These are phyloP conservation scores for Flaveria floridana DNA, from an alignment of 140 eudicot genomes.

Conservation along the genomic window DNA sequence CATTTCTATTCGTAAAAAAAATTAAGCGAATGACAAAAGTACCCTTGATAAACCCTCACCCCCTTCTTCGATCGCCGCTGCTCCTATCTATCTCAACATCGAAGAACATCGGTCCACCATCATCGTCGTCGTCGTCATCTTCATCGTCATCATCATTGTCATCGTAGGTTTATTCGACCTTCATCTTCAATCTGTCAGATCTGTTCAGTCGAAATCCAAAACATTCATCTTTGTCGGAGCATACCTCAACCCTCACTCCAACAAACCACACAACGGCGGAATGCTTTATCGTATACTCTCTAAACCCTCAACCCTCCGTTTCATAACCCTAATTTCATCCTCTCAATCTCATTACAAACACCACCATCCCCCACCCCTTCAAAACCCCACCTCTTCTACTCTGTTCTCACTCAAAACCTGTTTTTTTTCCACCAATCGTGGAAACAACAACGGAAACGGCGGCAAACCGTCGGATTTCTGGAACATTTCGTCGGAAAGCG, in stretches of 20 bases:
- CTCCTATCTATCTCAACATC: neutral
- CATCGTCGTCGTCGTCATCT: neutral
- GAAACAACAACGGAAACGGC: slow-evolving; percentile 14
- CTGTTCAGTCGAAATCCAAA: neutral
- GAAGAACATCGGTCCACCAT: too few species aligned
- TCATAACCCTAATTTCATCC: slow-evolving; percentile 49
- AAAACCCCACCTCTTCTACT: slow-evolving; percentile 35
- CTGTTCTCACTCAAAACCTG: slow-evolving; percentile 30
- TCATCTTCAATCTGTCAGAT: neutral
- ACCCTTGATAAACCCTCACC: neutral
- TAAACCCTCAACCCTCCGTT: slow-evolving; percentile 49
- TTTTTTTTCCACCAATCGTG: slow-evolving; percentile 41
- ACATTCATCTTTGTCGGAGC: neutral
- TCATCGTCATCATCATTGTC: neutral
- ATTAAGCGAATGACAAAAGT: neutral
- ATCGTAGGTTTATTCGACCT: neutral
- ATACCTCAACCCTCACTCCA: too few species aligned
- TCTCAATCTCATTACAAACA: slow-evolving; percentile 46
- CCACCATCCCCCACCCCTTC: slow-evolving; percentile 21
- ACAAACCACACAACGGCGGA: neutral
- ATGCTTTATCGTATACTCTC: slow-evolving; percentile 73
- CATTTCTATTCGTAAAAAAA: too few species aligned
- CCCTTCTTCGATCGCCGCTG: neutral
- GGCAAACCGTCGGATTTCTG: slow-evolving; percentile 36
- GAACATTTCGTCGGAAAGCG: slow-evolving; percentile 49